These are phyloP conservation scores for Erysimum pusillum DNA, from an alignment of 441 rosid species.

Conservation along the genomic window DNA sequence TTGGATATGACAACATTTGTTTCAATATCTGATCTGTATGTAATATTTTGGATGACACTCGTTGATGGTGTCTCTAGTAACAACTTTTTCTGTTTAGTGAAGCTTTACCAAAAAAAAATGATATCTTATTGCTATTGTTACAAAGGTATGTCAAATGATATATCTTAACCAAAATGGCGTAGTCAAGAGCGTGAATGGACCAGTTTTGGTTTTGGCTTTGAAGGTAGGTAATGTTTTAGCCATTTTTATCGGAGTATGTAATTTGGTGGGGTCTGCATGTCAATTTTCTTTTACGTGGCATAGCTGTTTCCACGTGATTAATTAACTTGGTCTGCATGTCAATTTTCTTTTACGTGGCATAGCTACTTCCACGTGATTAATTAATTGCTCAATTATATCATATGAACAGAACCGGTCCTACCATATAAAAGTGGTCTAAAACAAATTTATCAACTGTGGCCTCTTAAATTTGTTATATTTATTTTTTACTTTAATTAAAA, in stretches of 20 bases:
- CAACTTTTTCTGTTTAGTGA: too few relatives aligned
- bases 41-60: too few relatives aligned
- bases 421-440: too few relatives aligned
- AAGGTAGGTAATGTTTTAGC: slow-evolving; percentile 20
- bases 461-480: too few relatives aligned
- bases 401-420: slow-evolving; percentile 15
- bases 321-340: slow-evolving; percentile 40
- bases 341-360: slow-evolving; percentile 36
- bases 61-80: too few relatives aligned
- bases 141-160: too few relatives aligned
- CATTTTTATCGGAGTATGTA: slow-evolving; percentile 34
- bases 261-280: slow-evolving; percentile 44
- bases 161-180: slow-evolving; percentile 28
- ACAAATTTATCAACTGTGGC: slow-evolving; percentile 7
- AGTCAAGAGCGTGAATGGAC: slow-evolving; percentile 35
- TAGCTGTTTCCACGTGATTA: slow-evolving; percentile 45
- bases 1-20: too few relatives aligned
- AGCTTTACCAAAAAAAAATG: too few relatives aligned
- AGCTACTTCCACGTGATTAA: slow-evolving; percentile 43
- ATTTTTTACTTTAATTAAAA: too few relatives aligned
- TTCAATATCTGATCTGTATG: too few relatives aligned
- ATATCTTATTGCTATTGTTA: too few relatives aligned
- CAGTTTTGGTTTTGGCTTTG: slow-evolving; percentile 36
- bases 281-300: slow-evolving; percentile 35
- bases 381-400: slow-evolving; percentile 27